Evolutionary conservation across 2,329 filamentous ascomycete species (phyloP), one percentile per base, ranked within the genome.

Genomic region (Pseudopithomyces maydicus): DNA sequence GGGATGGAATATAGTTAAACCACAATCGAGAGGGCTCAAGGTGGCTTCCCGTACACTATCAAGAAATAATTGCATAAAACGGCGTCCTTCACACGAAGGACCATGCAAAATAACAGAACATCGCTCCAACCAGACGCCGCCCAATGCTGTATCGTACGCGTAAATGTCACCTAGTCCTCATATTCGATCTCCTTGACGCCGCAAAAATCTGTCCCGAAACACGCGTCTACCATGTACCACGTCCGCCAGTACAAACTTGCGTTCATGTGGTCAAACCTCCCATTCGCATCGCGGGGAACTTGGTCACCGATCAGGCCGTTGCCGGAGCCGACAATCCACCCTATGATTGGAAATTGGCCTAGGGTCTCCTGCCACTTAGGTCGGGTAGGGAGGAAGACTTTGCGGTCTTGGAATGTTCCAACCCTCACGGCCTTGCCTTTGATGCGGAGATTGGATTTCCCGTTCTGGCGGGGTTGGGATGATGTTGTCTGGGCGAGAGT

Each of bases 181-280:
- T 73, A 73, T 58, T 81, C 80, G 3, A 83, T 82, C 44, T 81
- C 82, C 64, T 79, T 83, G 58, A 88, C 69, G 6, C 85, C 85
- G 71, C 85, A 88, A 56, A 88, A 81, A 64, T 88, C 85, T 1
- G 84, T 86, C 1, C 84, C 84, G n/a, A 86, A 68, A 44, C 81
- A 71, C 19, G 67, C 72, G 65, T 89, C 86, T 15, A 88, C 66
- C 73, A 77, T 81, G 57, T 82, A 83, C 80, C 84, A 88, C 56
- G 86, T 77, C 22, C 79, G 75, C 86, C 86, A 88, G 63, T 88
- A 88, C 53, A 82, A 65, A 61, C 82, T 84, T 6, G 85, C 85
- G 44, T 78, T 80, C 41, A 85, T 85, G 81, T 88, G 90, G 74
- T 97, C 93, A 66, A 97, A 93, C 41, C 86, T 87, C 55, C 90